Percentiles rank a stretch among this genome's conserved stretches.
These are phyloP conservation scores for Colletotrichum falcatum DNA, from an alignment of 2,329 filamentous ascomycete genomes.

Conservation along the genomic window DNA sequence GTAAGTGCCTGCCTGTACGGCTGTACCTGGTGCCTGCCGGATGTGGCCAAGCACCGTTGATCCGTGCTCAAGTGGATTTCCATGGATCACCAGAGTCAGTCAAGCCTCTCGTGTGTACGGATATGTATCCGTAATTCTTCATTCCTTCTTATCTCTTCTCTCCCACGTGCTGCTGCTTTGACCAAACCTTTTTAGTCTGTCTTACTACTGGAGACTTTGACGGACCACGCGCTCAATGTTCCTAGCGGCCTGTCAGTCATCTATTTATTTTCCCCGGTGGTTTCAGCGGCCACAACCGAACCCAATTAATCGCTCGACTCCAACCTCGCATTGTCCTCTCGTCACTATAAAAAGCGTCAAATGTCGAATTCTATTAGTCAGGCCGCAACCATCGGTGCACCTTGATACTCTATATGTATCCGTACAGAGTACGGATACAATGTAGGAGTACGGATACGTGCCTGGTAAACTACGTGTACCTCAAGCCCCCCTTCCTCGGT, in stretches of 20 bases:
- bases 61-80: conserved; percentile 12
- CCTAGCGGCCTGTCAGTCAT: conserved; percentile 22
- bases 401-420: too few species aligned
- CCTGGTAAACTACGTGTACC: neutral
- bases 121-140: too few species aligned
- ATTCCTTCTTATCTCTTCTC: neutral
- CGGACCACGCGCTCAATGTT: neutral
- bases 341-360: conserved; percentile 15
- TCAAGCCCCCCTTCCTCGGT: neutral
- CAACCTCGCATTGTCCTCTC: neutral
- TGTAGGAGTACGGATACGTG: too few species aligned
- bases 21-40: conserved; percentile 12
- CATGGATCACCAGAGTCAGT: conserved; percentile 19
- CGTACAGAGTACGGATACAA: too few species aligned
- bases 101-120: too few species aligned
- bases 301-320: conserved; percentile 1
- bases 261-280: conserved; percentile 14
- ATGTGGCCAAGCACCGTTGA: neutral
- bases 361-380: neutral
- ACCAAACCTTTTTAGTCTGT: neutral
- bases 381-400: neutral
- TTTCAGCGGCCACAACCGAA: conserved; percentile 7
- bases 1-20: too few species aligned
- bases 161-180: conserved; percentile 17
- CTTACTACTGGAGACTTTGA: too few species aligned